phyloP scores from a whole-genome alignment of 345 rosid genomes.

The Linum tenue region DNA sequence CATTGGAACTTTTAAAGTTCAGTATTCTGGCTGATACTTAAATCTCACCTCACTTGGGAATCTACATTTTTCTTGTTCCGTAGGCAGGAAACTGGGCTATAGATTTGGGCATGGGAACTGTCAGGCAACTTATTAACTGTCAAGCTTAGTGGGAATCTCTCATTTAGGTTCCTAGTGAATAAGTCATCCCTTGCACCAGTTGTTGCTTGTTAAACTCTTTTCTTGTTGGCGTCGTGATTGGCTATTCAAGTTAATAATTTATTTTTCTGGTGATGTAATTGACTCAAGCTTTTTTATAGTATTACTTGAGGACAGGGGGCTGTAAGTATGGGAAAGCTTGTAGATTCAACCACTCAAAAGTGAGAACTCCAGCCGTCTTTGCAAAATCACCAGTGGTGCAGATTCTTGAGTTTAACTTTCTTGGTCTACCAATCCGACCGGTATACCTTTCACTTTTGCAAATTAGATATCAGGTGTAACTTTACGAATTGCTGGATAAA shows the following conservation, averaged over 20 bases:
- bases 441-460: conserved; percentile 20
- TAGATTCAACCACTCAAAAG: conserved; percentile 61
- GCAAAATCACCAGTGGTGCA: conserved; percentile 18
- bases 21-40: not conserved
- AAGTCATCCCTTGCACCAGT: not conserved
- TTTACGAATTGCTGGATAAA: not conserved
- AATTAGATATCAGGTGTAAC: not conserved
- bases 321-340: conserved; percentile 87
- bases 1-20: not conserved
- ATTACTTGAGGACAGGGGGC: conserved; percentile 83
- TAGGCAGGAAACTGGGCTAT: not conserved
- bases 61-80: not conserved
- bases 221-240: not conserved
- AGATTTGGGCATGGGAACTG: not conserved
- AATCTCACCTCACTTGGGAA: not conserved
- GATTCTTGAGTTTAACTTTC: conserved; percentile 59
- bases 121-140: not conserved
- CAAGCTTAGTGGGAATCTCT: not conserved
- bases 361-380: conserved; percentile 19
- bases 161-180: not conserved
- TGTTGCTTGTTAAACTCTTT: not conserved
- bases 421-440: conserved; percentile 79
- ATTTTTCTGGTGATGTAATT: conserved; percentile 1
- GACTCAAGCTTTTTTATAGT: conserved; percentile 41
- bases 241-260: too few species aligned